Conservation (phyloP, 257 asterid genomes). For the Solanum arcanum region DNA sequence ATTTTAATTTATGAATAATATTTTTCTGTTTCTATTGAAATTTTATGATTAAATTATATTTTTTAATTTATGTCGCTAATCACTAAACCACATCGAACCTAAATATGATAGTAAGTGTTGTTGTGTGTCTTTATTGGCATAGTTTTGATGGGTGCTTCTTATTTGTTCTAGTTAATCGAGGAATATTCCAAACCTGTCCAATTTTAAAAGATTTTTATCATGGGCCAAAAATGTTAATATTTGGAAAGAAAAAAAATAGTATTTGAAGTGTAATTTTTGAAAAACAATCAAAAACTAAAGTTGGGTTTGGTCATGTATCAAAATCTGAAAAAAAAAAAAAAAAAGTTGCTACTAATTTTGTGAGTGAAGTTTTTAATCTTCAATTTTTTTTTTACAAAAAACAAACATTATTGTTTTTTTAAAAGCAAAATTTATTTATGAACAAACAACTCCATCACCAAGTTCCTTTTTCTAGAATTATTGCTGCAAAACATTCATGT, state of each 20-base stretch:
- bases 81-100: background rate
- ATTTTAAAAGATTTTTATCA: background rate
- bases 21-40: no score
- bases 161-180: background rate
- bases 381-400: no score
- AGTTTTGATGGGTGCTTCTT: background rate
- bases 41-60: no score
- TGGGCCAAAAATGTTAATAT: background rate
- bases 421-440: no score
- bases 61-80: rapidly evolving
- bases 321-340: background rate
- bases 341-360: background rate
- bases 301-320: background rate
- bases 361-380: no score
- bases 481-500: no score
- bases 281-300: background rate
- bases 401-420: no score
- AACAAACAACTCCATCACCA: no score
- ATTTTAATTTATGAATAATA: no score
- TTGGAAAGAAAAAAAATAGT: background rate
- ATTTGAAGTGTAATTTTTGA: background rate
- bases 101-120: background rate
- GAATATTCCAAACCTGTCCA: background rate
- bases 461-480: no score
- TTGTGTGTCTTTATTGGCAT: background rate